Conservation (phyloP, 768 basidiomycete genomes). For the Podaxis carcinomalis region DNA sequence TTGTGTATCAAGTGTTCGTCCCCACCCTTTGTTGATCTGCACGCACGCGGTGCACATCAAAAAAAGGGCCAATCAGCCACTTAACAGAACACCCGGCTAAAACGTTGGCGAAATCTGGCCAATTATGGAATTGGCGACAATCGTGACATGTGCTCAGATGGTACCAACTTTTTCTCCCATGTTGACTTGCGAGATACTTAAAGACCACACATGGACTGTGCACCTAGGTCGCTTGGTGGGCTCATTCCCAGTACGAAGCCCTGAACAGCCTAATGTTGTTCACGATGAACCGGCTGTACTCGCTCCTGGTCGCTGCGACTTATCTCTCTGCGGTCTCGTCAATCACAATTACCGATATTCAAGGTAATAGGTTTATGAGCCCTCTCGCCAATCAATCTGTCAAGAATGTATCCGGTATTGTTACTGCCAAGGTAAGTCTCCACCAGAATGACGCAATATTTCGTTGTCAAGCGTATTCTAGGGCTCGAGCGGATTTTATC, state of each 20-base stretch:
- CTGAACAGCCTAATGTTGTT: conserved; percentile 9
- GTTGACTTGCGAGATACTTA: conserved; percentile 11
- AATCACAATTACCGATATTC: conserved; percentile 45
- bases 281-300: conserved; percentile 28
- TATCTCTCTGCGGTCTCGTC: conserved; percentile 25
- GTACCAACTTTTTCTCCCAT: conserved; percentile 17
- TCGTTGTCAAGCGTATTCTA: conserved; percentile 15
- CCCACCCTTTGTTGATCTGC: not conserved
- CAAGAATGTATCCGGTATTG: conserved; percentile 42
- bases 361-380: conserved; percentile 44
- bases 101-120: conserved; percentile 1
- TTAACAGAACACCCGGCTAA: not conserved
- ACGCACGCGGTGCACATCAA: not conserved
- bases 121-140: conserved; percentile 10
- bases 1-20: not conserved
- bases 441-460: not conserved
- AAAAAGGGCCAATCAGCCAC: not conserved
- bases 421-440: conserved; percentile 45
- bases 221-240: conserved; percentile 15
- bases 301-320: conserved; percentile 25
- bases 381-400: conserved; percentile 42
- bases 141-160: conserved; percentile 20
- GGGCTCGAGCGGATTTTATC: conserved; percentile 45
- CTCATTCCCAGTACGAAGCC: conserved; percentile 3
- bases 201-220: conserved; percentile 4